Conservation (phyloP, 2,329 filamentous ascomycete species). For the Calonectria hawksworthii region DNA sequence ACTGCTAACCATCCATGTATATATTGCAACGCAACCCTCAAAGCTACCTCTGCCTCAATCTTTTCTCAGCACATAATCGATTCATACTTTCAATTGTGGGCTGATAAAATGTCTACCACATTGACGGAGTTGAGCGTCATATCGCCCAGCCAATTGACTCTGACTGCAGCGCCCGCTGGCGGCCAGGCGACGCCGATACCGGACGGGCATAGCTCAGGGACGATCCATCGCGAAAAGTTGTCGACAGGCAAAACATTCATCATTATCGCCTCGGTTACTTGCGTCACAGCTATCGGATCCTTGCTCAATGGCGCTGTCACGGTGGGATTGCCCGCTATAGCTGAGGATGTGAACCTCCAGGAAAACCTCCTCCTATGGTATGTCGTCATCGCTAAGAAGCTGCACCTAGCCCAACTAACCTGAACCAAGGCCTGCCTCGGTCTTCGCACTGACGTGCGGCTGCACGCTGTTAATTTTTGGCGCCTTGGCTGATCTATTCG, state of each 20-base stretch:
- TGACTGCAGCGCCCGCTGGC: neutral
- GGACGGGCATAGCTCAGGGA: neutral
- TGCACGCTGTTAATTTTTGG: constrained; percentile 2
- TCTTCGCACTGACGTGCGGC: constrained; percentile 3
- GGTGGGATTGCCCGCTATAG: neutral
- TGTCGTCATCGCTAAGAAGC: neutral
- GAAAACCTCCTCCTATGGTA: constrained; percentile 1
- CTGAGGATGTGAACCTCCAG: neutral
- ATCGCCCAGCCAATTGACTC: neutral
- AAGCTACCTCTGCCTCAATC: neutral
- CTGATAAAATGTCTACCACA: neutral
- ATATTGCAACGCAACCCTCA: no score
- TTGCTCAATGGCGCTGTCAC: constrained; percentile 1
- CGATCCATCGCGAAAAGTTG: neutral
- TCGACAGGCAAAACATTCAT: neutral
- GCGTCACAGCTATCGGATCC: neutral
- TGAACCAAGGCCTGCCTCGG: neutral
- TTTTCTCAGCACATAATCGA: neutral
- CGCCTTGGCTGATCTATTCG: constrained; percentile 1
- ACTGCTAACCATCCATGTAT: neutral
- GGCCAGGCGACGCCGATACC: neutral
- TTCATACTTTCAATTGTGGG: no score
- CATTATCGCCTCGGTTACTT: constrained; percentile 10
- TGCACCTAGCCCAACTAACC: neutral
- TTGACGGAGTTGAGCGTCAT: neutral